Percentiles rank a stretch among this genome's conserved stretches.
phyloP scores from a whole-genome alignment of 2,329 filamentous ascomycete genomes.

The Verticillium tricorpus region DNA sequence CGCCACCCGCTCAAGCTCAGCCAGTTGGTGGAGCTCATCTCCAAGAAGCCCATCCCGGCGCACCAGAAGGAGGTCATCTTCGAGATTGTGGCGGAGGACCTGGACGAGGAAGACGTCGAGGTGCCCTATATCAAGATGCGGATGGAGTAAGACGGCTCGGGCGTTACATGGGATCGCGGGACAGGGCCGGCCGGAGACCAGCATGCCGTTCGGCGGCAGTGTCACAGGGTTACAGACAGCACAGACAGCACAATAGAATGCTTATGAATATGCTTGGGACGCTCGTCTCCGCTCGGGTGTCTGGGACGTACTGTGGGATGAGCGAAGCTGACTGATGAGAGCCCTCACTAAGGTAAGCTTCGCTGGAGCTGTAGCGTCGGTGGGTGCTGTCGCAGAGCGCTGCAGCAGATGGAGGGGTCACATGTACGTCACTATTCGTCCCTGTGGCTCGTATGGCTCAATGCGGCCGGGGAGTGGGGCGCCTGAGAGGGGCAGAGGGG shows the following conservation, averaged over 20 bases:
- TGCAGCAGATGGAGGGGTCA: background rate
- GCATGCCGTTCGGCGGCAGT: background rate
- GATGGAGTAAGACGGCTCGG: slow-evolving; percentile 35
- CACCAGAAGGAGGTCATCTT: slow-evolving; percentile 97
- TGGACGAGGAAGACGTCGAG: slow-evolving; percentile 88
- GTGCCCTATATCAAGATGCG: slow-evolving; percentile 95
- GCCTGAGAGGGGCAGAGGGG: background rate
- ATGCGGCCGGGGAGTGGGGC: background rate
- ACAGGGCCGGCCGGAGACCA: background rate
- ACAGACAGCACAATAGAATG: background rate
- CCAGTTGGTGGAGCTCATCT: slow-evolving; percentile 80
- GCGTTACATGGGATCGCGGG: background rate
- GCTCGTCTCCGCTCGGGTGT: too few relatives aligned
- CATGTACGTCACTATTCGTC: slow-evolving; percentile 30
- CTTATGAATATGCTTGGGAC: background rate
- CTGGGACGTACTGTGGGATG: too few relatives aligned
- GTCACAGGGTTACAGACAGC: background rate
- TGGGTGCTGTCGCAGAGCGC: too few relatives aligned
- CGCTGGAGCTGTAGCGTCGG: too few relatives aligned
- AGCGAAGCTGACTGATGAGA: too few relatives aligned
- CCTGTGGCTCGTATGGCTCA: too few relatives aligned
- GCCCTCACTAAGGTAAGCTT: too few relatives aligned
- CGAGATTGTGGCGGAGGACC: slow-evolving; percentile 89
- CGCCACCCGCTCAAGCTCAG: slow-evolving; percentile 79
- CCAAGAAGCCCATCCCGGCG: slow-evolving; percentile 83